Percentiles rank a stretch among this genome's conserved stretches.
These are phyloP conservation scores for Colletotrichum abscissum DNA, from an alignment of 2,329 filamentous ascomycete genomes.

Conservation along the genomic window DNA sequence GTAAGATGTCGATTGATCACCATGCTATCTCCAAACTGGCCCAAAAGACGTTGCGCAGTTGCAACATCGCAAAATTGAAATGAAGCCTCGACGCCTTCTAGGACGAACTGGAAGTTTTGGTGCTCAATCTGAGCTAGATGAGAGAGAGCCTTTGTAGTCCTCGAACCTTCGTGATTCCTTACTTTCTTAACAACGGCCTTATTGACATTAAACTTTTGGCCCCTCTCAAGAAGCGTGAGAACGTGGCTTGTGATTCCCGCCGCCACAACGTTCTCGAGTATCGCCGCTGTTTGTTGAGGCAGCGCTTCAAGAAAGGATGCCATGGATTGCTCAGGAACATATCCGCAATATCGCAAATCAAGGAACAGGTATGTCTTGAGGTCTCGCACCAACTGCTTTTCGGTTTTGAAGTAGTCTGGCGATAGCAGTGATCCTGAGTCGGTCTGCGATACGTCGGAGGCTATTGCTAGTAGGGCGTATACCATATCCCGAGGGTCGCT, in stretches of 20 bases:
- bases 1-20: fast-evolving
- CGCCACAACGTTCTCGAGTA: neutral
- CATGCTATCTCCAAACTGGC: neutral
- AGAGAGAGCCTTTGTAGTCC: neutral
- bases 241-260: neutral
- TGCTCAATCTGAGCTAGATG: neutral
- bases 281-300: neutral
- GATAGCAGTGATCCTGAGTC: neutral
- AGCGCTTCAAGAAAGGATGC: neutral
- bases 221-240: neutral
- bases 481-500: constrained; percentile 1
- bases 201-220: no score
- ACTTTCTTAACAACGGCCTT: no score
- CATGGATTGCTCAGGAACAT: neutral
- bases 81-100: fast-evolving
- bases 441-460: neutral
- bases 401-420: constrained; percentile 1
- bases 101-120: neutral
- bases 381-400: neutral
- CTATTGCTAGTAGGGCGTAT: neutral
- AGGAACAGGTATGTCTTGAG: neutral
- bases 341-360: neutral
- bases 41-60: neutral
- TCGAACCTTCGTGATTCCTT: no score
- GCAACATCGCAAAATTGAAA: neutral